A percentile compares a stretch with the other conserved stretches of the same genome.
These are phyloP conservation scores for Aleurites moluccanus DNA, from an alignment of 441 rosid genomes.

Conservation along the genomic window DNA sequence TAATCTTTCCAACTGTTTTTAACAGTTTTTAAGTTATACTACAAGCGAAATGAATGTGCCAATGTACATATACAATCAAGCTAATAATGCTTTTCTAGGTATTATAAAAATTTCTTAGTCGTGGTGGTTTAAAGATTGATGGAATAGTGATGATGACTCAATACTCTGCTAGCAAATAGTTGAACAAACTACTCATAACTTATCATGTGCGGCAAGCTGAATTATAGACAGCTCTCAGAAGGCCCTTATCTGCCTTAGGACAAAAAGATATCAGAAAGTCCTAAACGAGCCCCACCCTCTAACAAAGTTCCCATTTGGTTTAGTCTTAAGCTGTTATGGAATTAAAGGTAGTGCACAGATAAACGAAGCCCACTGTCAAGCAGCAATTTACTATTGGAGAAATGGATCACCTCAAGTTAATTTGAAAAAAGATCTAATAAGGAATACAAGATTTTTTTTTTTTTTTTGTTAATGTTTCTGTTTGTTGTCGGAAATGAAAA, in stretches of 20 bases:
- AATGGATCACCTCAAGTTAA: neutral
- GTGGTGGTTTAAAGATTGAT: neutral
- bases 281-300: neutral
- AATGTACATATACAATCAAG: neutral
- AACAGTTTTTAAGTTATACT: neutral
- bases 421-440: neutral
- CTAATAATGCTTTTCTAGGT: neutral
- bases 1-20: neutral
- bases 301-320: neutral
- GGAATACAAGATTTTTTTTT: no score
- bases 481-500: neutral
- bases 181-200: neutral
- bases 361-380: slow-evolving; percentile 2
- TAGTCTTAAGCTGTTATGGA: neutral
- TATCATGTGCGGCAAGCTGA: neutral
- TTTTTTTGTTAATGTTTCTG: no score
- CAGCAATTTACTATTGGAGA: neutral
- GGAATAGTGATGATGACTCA: neutral
- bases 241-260: no score
- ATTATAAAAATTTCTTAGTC: neutral
- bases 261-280: neutral
- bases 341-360: neutral
- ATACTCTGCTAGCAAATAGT: neutral
- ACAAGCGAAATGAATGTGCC: neutral
- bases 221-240: neutral